A percentile compares a stretch with the other conserved stretches of the same genome.
These are phyloP conservation scores for Luvunga scandens DNA, from an alignment of 345 rosid species.

Conservation along the genomic window DNA sequence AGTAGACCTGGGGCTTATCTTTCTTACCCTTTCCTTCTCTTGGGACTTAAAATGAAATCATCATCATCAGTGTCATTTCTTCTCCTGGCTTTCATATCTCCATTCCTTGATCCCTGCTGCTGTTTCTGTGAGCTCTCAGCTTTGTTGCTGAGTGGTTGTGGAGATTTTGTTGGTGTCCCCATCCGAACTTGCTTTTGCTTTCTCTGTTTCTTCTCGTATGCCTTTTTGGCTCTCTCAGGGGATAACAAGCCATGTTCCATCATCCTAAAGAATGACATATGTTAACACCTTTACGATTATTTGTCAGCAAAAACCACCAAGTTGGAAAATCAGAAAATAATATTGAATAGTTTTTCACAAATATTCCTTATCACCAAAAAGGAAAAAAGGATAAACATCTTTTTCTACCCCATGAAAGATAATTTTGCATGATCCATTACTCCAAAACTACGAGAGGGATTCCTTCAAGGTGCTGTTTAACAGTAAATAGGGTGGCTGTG, in stretches of 20 bases:
- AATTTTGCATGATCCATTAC: neutral
- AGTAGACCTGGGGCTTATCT: conserved; percentile 13
- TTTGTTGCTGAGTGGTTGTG: conserved; percentile 41
- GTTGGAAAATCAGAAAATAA: neutral
- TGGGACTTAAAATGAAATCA: conserved; percentile 52
- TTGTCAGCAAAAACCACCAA: neutral
- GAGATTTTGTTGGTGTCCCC: conserved; percentile 64
- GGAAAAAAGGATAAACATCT: neutral
- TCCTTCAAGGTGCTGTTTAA: neutral
- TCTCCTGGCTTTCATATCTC: conserved; percentile 65
- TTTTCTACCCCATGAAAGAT: neutral
- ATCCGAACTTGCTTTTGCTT: conserved; percentile 70
- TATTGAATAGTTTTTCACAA: neutral
- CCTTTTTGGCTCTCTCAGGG: conserved; percentile 67
- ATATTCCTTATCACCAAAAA: neutral
- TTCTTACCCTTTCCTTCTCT: conserved; percentile 71
- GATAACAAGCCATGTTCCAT: conserved; percentile 97
- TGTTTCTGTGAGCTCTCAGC: conserved; percentile 64
- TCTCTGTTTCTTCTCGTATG: conserved; percentile 81
- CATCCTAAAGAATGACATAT: conserved; percentile 54
- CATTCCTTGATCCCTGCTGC: conserved; percentile 52
- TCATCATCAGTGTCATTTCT: conserved; percentile 53
- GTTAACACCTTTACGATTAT: neutral
- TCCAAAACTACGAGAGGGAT: neutral
- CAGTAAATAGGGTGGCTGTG: neutral